Evolutionary conservation across 495 filamentous ascomycete genomes (phyloP).

Genomic region (Aspergillus nanangensis): DNA sequence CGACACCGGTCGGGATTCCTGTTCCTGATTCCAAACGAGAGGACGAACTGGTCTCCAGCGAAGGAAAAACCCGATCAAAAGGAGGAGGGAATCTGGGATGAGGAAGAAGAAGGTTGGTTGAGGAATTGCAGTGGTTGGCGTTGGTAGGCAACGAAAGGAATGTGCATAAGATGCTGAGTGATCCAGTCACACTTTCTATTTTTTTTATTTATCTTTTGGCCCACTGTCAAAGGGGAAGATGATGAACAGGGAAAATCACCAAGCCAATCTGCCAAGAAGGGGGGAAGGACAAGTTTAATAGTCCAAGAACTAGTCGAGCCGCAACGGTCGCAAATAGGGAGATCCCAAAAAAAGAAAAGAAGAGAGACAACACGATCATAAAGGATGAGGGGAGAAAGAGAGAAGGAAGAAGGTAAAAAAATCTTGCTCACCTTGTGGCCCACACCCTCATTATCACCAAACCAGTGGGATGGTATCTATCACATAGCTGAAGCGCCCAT

Average conservation of each 20-base stretch:
- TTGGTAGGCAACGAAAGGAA: constrained; percentile 39
- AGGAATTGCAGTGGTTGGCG: constrained; percentile 21
- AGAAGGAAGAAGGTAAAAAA: constrained; percentile 3
- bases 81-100: neutral
- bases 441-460: too few relatives aligned
- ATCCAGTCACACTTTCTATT: constrained; percentile 34
- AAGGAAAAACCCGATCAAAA: neutral
- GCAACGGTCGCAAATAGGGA: neutral
- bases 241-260: constrained; percentile 6
- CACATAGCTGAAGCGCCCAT: too few relatives aligned
- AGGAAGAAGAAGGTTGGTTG: neutral
- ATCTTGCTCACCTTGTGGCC: too few relatives aligned
- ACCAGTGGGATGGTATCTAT: too few relatives aligned
- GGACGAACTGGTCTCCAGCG: neutral
- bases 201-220: constrained; percentile 11
- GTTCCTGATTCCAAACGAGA: neutral
- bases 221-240: constrained; percentile 15
- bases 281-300: constrained; percentile 14
- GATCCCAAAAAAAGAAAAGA: too few relatives aligned
- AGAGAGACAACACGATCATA: neutral
- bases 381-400: constrained; percentile 2
- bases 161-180: constrained; percentile 21
- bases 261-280: constrained; percentile 13
- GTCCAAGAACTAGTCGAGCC: neutral
- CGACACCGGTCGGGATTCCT: neutral